phyloP scores from a whole-genome alignment of 768 basidiomycete genomes.

The Gloeopeniophorella convolvens region DNA sequence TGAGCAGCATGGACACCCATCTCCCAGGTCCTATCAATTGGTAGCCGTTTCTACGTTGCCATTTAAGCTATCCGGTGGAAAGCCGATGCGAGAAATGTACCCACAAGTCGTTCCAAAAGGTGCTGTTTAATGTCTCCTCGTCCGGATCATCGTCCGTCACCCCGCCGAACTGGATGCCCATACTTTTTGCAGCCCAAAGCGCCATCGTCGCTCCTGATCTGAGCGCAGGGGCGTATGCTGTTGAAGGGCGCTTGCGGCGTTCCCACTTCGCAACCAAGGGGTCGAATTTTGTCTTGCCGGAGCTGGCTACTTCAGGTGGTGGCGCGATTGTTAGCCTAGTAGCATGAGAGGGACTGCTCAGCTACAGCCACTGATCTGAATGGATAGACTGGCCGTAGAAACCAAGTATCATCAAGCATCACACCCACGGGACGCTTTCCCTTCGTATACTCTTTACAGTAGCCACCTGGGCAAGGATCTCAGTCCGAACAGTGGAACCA shows the following conservation, averaged over 20 bases:
- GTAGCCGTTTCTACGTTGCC: conserved; percentile 76
- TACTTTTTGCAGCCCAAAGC: conserved; percentile 59
- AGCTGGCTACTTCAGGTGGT: conserved; percentile 22
- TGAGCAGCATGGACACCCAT: conserved; percentile 74
- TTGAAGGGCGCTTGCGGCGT: conserved; percentile 62
- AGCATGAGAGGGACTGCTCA: neutral
- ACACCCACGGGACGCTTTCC: conserved; percentile 80
- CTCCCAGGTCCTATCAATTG: conserved; percentile 65
- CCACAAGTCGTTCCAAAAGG: conserved; percentile 85
- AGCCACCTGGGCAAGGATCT: conserved; percentile 53
- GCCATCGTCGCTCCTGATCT: conserved; percentile 87
- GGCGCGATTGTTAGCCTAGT: neutral
- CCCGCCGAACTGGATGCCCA: conserved; percentile 80
- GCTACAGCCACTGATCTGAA: neutral
- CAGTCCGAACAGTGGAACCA: neutral
- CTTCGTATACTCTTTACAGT: conserved; percentile 84
- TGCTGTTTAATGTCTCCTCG: conserved; percentile 79
- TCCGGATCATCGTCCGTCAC: conserved; percentile 82
- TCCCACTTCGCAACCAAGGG: conserved; percentile 74
- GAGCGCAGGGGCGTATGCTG: conserved; percentile 62
- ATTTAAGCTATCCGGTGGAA: no score
- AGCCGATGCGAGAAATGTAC: conserved; percentile 21
- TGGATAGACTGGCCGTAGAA: conserved; percentile 52
- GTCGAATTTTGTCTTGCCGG: conserved; percentile 36
- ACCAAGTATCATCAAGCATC: conserved; percentile 90